Percentiles rank a stretch among this genome's conserved stretches.
These are phyloP conservation scores for Fonsecaea pedrosoi DNA, from an alignment of 2,329 filamentous ascomycete genomes.

Conservation along the genomic window DNA sequence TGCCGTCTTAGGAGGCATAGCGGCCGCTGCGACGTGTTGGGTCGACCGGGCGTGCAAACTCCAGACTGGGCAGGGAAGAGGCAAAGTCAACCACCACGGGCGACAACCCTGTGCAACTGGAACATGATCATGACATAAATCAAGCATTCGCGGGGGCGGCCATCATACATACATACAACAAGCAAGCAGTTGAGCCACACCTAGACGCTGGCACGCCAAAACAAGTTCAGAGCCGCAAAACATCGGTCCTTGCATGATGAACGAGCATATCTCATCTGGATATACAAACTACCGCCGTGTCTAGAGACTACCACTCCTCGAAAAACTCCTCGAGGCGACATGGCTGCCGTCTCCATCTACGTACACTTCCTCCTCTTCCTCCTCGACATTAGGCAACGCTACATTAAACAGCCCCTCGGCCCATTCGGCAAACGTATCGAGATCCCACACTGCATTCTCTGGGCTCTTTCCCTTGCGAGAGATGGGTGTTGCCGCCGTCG, in stretches of 20 bases:
- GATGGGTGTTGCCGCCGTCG: constrained; percentile 30
- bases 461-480: constrained; percentile 64
- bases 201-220: not conserved
- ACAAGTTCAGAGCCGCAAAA: not conserved
- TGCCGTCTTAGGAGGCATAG: constrained; percentile 52
- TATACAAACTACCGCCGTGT: not conserved
- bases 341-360: constrained; percentile 34
- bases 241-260: not conserved
- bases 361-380: constrained; percentile 39
- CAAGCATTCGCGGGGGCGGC: not conserved
- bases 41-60: constrained; percentile 58
- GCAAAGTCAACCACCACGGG: constrained; percentile 41
- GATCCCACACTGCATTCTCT: constrained; percentile 69
- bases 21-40: constrained; percentile 57
- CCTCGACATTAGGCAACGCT: constrained; percentile 42
- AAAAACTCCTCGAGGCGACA: constrained; percentile 35
- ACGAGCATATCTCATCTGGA: not conserved
- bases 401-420: constrained; percentile 63
- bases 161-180: not conserved
- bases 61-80: constrained; percentile 53
- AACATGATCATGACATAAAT: not conserved
- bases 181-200: not conserved
- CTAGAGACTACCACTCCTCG: constrained; percentile 35
- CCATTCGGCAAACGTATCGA: constrained; percentile 69
- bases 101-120: constrained; percentile 8